Evolutionary conservation across 768 basidiomycete genomes (phyloP), one percentile per base, ranked within the genome.

Genomic region (Collybiopsis confluens): DNA sequence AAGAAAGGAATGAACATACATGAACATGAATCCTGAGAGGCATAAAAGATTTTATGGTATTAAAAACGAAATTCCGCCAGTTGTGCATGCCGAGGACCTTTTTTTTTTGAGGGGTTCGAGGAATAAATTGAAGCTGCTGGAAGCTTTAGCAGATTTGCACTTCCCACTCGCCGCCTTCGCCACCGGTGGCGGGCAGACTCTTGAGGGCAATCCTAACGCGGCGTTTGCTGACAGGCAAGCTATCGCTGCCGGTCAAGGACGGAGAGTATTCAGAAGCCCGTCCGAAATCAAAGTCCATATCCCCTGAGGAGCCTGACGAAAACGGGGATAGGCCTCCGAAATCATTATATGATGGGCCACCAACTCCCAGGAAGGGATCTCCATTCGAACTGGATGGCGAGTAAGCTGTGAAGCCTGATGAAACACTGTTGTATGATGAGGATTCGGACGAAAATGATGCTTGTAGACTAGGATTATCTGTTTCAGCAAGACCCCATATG

Each of bases 141-240:
- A n/a, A n/a, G n/a, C n/a, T n/a, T 73, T 70, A 87, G 67, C 84
- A 86, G 48, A 88, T 72, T 64, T 86, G 80, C 43, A 90, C 85
- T 66, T 90, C 86, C 86, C 87, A 88, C 70, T 88, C 86, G 56
- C 86, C 86, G 44, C 84, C 84, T 65, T 85, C 83, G 57, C 78
- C 77, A 43, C 83, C 84, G 27, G 76, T 68, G 20, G 73, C 73
- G 1, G 86, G 85, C 68, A 83, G 69, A 60, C 78, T 82, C 68
- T 82, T 86, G 57, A 88, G 70, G 26, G 85, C 82, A 46, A 86
- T 83, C 58, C 83, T 77, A 57, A 86, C 83, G 36, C 85, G 77
- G 36, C 81, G 77, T 61, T 75, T 61, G 49, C 59, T 61, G 52
- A 62, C 69, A 13, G 47, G 33, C 56, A 73, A 68, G 51, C 66